These are phyloP conservation scores for Alternaria arborescens DNA, from an alignment of 2,329 filamentous ascomycete genomes.

Conservation along the genomic window DNA sequence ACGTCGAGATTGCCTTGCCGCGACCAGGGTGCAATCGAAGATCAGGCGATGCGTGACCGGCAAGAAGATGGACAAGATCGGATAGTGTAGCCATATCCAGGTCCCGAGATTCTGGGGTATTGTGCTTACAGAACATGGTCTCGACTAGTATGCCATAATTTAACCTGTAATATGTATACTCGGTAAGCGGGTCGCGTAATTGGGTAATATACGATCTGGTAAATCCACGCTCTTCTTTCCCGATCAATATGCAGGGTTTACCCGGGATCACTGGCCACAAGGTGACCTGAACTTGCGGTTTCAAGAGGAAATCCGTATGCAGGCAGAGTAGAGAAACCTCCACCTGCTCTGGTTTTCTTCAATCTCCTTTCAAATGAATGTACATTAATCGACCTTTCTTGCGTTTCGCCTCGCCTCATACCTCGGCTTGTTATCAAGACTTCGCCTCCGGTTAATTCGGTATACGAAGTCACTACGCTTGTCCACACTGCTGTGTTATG, in stretches of 20 bases:
- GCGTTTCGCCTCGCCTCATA: slow-evolving; percentile 14
- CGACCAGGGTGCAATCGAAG: slow-evolving; percentile 27
- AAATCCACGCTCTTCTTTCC: slow-evolving; percentile 26
- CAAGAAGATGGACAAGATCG: slow-evolving; percentile 11
- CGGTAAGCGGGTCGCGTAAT: slow-evolving; percentile 41
- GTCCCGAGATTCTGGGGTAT: slow-evolving; percentile 30
- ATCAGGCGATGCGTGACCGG: slow-evolving; percentile 36
- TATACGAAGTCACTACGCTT: slow-evolving; percentile 16
- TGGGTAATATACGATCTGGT: slow-evolving; percentile 42
- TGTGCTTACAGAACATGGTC: slow-evolving; percentile 48
- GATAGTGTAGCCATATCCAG: slow-evolving; percentile 16
- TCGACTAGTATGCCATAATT: slow-evolving; percentile 43
- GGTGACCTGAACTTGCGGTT: slow-evolving; percentile 17
- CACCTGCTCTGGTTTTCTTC: slow-evolving; percentile 13
- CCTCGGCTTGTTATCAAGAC: slow-evolving; percentile 7
- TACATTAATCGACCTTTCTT: slow-evolving; percentile 31
- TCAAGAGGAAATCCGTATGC: slow-evolving; percentile 16
- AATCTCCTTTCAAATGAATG: slow-evolving; percentile 30
- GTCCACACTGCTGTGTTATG: background rate
- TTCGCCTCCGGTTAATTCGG: slow-evolving; percentile 26
- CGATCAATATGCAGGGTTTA: slow-evolving; percentile 34
- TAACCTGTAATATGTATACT: slow-evolving; percentile 34
- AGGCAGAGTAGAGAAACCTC: slow-evolving; percentile 18
- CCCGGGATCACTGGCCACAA: slow-evolving; percentile 23
- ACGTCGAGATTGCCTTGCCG: slow-evolving; percentile 31